phyloP scores from a whole-genome alignment of 2,329 filamentous ascomycete species.

The Sarocladiaceae sp. region DNA sequence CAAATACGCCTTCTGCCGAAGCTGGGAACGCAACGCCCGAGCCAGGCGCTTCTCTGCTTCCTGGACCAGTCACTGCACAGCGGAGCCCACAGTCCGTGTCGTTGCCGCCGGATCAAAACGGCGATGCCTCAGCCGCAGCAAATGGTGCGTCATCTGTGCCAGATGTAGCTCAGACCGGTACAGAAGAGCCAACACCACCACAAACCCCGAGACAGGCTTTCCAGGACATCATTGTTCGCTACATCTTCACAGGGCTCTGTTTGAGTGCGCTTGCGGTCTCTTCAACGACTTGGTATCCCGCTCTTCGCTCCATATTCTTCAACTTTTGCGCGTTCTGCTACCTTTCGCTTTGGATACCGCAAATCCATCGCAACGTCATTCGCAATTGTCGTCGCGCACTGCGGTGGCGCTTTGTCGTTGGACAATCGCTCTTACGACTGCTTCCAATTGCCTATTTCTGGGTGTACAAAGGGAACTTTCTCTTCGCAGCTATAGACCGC shows the following conservation, averaged over 20 bases:
- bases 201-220: constrained; percentile 36
- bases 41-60: constrained; percentile 24
- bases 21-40: constrained; percentile 21
- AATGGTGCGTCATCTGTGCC: constrained; percentile 27
- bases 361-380: constrained; percentile 85
- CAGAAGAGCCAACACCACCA: constrained; percentile 19
- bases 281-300: constrained; percentile 56
- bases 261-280: constrained; percentile 56
- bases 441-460: constrained; percentile 86
- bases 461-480: constrained; percentile 69
- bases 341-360: constrained; percentile 87
- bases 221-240: constrained; percentile 52
- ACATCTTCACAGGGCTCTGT: constrained; percentile 51
- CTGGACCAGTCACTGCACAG: constrained; percentile 35
- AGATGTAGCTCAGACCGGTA: constrained; percentile 19
- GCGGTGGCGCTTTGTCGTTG: constrained; percentile 85
- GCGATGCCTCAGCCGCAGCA: constrained; percentile 48
- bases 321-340: constrained; percentile 68
- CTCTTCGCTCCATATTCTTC: constrained; percentile 51
- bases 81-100: constrained; percentile 43
- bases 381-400: constrained; percentile 89
- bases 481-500: constrained; percentile 69
- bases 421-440: constrained; percentile 74
- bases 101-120: constrained; percentile 59
- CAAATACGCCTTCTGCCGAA: constrained; percentile 20